Evolutionary conservation across 2,329 filamentous ascomycete species (phyloP).

Genomic region (Talaromyces sp.): DNA sequence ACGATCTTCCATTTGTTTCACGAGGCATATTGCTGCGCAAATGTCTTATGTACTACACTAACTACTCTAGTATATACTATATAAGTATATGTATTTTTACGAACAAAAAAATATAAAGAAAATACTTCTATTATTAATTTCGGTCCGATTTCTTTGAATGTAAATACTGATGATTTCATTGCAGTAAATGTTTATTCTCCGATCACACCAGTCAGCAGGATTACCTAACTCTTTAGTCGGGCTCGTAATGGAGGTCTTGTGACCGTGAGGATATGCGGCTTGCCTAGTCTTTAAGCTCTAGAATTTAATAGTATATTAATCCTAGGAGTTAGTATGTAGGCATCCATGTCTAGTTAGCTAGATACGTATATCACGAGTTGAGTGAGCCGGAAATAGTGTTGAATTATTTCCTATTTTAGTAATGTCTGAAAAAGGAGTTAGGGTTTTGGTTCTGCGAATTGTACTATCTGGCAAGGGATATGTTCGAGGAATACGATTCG

Average conservation of each 20-base stretch:
- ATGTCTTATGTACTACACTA: slow-evolving; percentile 8
- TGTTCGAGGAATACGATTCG: background rate
- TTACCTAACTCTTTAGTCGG: too few species aligned
- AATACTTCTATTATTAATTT: background rate
- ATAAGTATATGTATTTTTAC: slow-evolving; percentile 3
- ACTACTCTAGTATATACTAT: background rate
- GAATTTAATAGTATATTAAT: too few species aligned
- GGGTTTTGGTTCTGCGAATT: background rate
- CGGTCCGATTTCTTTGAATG: background rate
- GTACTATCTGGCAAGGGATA: too few species aligned
- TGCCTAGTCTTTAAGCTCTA: background rate
- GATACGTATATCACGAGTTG: background rate
- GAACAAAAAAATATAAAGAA: background rate
- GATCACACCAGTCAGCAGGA: background rate
- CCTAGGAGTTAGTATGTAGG: background rate
- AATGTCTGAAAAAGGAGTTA: background rate
- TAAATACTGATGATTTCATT: background rate
- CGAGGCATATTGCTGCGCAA: slow-evolving; percentile 1
- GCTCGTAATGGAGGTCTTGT: background rate
- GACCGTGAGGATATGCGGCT: background rate
- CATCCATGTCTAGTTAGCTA: too few species aligned
- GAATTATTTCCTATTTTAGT: background rate
- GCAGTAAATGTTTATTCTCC: background rate
- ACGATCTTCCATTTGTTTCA: background rate
- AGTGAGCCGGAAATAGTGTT: background rate